phyloP scores from a whole-genome alignment of 225 moss, liverwort and hornwort species.

The Pseudisothecium myosuroides region DNA sequence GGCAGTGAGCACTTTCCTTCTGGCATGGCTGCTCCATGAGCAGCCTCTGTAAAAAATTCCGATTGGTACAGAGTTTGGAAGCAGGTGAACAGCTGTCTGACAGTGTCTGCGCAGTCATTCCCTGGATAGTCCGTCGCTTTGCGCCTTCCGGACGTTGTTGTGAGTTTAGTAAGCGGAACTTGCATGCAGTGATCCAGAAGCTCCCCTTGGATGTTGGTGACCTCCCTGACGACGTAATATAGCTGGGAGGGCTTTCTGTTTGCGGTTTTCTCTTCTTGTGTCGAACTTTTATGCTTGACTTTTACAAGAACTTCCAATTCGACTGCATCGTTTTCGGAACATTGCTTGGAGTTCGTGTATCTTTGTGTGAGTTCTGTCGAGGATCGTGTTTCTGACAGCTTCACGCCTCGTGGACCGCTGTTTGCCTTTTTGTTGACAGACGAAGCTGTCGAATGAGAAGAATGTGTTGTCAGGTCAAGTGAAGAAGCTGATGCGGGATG shows the following conservation, averaged over 20 bases:
- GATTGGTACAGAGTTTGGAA: neutral
- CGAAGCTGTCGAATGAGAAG: slow-evolving; percentile 80
- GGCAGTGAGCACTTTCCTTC: neutral
- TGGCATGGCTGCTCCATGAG: neutral
- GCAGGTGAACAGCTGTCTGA: neutral
- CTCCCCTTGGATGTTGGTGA: neutral
- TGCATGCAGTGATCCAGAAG: neutral
- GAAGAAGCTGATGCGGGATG: slow-evolving; percentile 87
- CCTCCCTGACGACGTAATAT: neutral
- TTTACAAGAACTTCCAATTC: neutral
- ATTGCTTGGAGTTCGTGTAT: neutral
- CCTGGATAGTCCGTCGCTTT: neutral
- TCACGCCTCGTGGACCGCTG: neutral
- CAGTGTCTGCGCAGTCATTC: neutral
- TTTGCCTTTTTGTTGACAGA: neutral
- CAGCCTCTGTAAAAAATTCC: neutral
- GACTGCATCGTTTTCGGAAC: neutral
- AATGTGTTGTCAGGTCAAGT: slow-evolving; percentile 58
- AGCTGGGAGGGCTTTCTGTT: neutral
- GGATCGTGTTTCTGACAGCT: neutral
- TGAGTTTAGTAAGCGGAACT: neutral
- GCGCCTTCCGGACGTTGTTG: too few species aligned
- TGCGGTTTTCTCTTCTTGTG: neutral
- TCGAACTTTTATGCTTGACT: neutral
- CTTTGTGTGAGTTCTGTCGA: neutral